Evolutionary conservation across 768 basidiomycete species (phyloP), one percentile per base, ranked within the genome.

Genomic region (Piloderma croceum): DNA sequence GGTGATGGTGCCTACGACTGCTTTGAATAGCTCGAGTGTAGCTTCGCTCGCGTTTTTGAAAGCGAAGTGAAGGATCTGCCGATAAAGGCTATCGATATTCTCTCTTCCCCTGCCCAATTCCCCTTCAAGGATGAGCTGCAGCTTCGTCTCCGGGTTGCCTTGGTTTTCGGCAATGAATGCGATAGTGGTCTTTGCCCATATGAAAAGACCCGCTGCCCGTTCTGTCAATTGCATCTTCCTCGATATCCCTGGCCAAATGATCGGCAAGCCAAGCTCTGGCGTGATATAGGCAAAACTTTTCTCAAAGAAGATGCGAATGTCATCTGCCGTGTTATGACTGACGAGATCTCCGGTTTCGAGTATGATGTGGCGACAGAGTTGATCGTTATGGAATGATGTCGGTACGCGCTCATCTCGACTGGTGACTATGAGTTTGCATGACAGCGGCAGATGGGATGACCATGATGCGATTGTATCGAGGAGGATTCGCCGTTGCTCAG

Each of bases 151-250:
- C n/a, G n/a, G n/a, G n/a, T n/a, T n/a, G n/a, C n/a, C n/a, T n/a
- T n/a, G n/a, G n/a, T n/a, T n/a, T n/a, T n/a, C n/a, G n/a, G n/a
- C n/a, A n/a, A n/a, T n/a, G n/a, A n/a, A n/a, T n/a, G n/a, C n/a
- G 7, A 23, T 21, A 3, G 44, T 39, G 4, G 58, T 62, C 19
- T 46, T 45, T 12, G 59, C 60, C 56, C 55, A 62, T 22, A 60
- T 51, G 38, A 61, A 62, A 4, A 63, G 39, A n/a, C 59, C 60
- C 5, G 50, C 60, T 3, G 61, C 60, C 11, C 50, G 49, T 5
- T n/a, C 31, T 7, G 52, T 51, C 11, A 63, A 41, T n/a, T 44
- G 21, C 12, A 56, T 46, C 20, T 57, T 36, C 4, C 36, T 41
- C 3, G 24, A 19, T 2, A 24, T 12, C 2, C 53, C 50, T 4